These are phyloP conservation scores for Larix kaempferi DNA, from an alignment of 75 land plant genomes.

Conservation along the genomic window DNA sequence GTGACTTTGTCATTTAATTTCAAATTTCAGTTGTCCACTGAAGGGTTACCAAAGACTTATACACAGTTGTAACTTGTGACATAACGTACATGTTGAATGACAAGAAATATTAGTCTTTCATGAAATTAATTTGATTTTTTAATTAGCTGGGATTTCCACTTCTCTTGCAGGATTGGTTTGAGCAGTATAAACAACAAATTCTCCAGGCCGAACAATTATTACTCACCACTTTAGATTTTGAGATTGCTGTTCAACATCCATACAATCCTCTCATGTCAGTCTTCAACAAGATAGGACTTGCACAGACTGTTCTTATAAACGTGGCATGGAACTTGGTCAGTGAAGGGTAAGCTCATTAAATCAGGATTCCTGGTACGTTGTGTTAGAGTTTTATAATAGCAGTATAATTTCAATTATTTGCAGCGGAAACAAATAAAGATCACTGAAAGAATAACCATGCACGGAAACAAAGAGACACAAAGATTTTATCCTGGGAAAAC, in stretches of 20 bases:
- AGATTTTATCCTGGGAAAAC: no score
- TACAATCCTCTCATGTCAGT: slow-evolving; percentile 53
- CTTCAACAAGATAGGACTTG: slow-evolving; percentile 57
- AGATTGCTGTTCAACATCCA: slow-evolving; percentile 68
- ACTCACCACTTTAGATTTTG: slow-evolving; percentile 71
- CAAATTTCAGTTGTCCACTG: not conserved
- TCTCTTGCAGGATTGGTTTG: slow-evolving; percentile 60
- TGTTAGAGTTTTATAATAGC: no score
- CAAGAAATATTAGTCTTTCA: not conserved
- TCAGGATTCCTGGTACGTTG: not conserved
- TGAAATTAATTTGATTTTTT: not conserved
- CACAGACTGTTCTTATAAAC: slow-evolving; percentile 44
- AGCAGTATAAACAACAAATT: slow-evolving; percentile 53
- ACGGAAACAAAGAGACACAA: no score
- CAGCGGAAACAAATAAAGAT: no score
- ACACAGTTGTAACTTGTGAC: not conserved
- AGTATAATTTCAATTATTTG: no score
- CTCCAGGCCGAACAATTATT: slow-evolving; percentile 65
- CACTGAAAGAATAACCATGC: no score
- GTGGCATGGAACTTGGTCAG: slow-evolving; percentile 67
- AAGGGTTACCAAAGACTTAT: no score
- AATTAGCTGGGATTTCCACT: not conserved
- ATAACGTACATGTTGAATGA: not conserved
- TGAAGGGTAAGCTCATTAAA: slow-evolving; percentile 60
- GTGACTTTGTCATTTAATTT: not conserved